phyloP scores from a whole-genome alignment of 2,329 filamentous ascomycete genomes.

The Penicillium sp. region DNA sequence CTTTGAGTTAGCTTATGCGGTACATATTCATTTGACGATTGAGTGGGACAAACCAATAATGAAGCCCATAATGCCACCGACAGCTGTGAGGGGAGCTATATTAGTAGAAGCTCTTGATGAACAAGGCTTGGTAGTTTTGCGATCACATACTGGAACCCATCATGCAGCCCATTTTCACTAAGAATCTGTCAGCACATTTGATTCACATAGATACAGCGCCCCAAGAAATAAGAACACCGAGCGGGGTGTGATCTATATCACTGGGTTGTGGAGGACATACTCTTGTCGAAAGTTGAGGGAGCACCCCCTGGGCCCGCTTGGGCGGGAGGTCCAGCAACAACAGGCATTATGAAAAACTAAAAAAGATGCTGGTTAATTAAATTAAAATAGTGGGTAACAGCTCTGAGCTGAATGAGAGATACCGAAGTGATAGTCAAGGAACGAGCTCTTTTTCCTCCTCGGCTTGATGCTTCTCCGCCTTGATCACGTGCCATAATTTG shows the following conservation, averaged over 20 bases:
- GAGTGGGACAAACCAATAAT: constrained; percentile 72
- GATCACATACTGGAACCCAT: constrained; percentile 88
- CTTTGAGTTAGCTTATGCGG: constrained; percentile 1
- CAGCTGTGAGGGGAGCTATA: constrained; percentile 58
- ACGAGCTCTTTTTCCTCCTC: constrained; percentile 18
- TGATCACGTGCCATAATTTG: too few relatives aligned
- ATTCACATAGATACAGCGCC: neutral
- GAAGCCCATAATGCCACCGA: constrained; percentile 95
- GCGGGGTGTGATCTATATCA: constrained; percentile 10
- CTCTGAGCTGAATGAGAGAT: constrained; percentile 2
- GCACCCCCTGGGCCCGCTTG: constrained; percentile 45
- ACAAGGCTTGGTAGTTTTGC: constrained; percentile 3
- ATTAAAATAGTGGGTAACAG: neutral
- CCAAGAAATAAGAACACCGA: neutral
- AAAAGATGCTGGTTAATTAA: neutral
- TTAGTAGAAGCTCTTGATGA: constrained; percentile 13
- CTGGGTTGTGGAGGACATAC: constrained; percentile 46
- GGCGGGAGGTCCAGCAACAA: constrained; percentile 53
- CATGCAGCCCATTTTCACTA: constrained; percentile 97
- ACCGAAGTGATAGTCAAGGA: neutral
- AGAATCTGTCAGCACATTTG: constrained; percentile 30
- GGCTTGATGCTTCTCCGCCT: constrained; percentile 19
- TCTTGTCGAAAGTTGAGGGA: constrained; percentile 69
- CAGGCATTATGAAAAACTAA: constrained; percentile 49
- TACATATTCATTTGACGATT: neutral